phyloP scores from a whole-genome alignment of 805 yeast genomes.

The Jamesozyma jinghongensis region DNA sequence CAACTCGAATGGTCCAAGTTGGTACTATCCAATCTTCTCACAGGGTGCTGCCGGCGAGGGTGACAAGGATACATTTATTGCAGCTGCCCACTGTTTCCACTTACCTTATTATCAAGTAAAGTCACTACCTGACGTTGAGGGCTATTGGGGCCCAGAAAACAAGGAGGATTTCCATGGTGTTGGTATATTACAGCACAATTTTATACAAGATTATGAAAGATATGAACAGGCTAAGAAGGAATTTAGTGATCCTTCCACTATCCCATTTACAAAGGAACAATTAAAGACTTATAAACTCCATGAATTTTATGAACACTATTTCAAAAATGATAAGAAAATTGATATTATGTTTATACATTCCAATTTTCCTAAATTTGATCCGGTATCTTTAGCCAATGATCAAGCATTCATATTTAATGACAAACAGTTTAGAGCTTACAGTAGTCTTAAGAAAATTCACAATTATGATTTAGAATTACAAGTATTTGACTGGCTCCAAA shows the following conservation, averaged over 20 bases:
- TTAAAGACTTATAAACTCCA: constrained; percentile 2
- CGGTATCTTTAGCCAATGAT: constrained; percentile 18
- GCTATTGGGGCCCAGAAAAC: constrained; percentile 25
- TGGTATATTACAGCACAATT: constrained; percentile 71
- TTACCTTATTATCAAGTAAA: constrained; percentile 44
- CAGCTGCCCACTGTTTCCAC: constrained; percentile 46
- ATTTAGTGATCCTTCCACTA: constrained; percentile 4
- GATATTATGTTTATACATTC: constrained; percentile 34
- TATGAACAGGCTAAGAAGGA: constrained; percentile 10
- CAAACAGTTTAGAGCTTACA: constrained; percentile 11
- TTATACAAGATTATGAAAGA: constrained; percentile 45
- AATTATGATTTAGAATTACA: constrained; percentile 23
- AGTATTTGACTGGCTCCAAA: constrained; percentile 3
- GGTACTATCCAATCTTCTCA: constrained; percentile 58
- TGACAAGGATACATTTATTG: constrained; percentile 66
- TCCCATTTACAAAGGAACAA: constrained; percentile 3
- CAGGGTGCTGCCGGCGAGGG: constrained; percentile 78
- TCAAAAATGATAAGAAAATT: constrained; percentile 6
- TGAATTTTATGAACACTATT: constrained; percentile 7
- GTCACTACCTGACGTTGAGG: constrained; percentile 31
- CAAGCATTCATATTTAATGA: constrained; percentile 15
- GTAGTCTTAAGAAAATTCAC: constrained; percentile 10
- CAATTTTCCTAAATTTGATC: constrained; percentile 34
- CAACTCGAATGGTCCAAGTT: constrained; percentile 57
- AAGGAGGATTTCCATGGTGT: constrained; percentile 44